Percentiles rank a stretch among this genome's conserved stretches.
Conservation (phyloP, 257 asterid species). For the Scutellaria barbata region DNA sequence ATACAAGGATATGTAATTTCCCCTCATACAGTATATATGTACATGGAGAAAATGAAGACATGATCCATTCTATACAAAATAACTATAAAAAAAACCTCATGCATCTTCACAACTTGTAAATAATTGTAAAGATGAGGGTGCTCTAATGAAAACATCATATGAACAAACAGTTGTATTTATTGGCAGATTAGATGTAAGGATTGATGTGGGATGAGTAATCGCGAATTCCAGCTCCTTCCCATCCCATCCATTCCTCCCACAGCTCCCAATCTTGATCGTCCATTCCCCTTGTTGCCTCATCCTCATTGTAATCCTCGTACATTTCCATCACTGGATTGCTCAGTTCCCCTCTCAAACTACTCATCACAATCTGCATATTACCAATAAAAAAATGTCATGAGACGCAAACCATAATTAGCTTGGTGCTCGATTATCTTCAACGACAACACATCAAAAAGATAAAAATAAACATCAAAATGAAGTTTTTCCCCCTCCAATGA, state of each 20-base stretch:
- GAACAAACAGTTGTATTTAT: too few relatives aligned
- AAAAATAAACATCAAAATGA: neutral
- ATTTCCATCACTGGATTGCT: conserved; percentile 30
- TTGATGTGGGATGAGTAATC: conserved; percentile 83
- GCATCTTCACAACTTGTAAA: conserved; percentile 34
- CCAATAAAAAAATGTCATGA: neutral
- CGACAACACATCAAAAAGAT: neutral
- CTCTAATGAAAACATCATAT: neutral
- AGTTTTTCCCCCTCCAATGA: neutral
- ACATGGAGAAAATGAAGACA: conserved; percentile 27
- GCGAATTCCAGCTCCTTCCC: conserved; percentile 95
- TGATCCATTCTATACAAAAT: neutral
- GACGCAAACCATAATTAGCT: neutral
- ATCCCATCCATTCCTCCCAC: conserved; percentile 99
- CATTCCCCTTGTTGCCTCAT: conserved; percentile 61
- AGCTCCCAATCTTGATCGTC: conserved; percentile 68
- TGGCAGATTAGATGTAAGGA: conserved; percentile 62
- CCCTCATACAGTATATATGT: conserved; percentile 14
- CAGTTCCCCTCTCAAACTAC: conserved; percentile 54
- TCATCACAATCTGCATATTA: conserved; percentile 71
- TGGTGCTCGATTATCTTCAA: neutral
- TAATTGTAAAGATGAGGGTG: conserved; percentile 40
- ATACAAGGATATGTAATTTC: neutral
- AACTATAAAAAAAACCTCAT: conserved; percentile 33
- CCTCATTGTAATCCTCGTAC: conserved; percentile 33